Conservation (phyloP, 768 basidiomycete species). For the Suillus sp. region DNA sequence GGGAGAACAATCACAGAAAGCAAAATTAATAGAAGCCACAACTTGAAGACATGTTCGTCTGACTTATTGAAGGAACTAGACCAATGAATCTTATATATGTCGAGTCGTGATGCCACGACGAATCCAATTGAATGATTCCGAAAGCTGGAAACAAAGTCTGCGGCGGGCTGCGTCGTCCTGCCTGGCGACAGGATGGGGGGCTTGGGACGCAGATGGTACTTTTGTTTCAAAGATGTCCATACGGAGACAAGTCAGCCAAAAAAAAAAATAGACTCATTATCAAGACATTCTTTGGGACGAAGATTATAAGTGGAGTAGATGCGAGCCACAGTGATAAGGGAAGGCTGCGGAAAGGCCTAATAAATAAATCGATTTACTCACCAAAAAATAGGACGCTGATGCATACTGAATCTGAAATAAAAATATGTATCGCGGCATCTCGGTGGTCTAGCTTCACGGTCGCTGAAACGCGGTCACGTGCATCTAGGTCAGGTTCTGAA, state of each 20-base stretch:
- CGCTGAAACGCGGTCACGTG: neutral
- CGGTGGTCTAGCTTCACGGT: neutral
- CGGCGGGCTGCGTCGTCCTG: neutral
- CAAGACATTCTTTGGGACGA: slow-evolving; percentile 46
- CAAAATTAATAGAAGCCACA: neutral
- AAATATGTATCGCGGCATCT: neutral
- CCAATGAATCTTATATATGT: neutral
- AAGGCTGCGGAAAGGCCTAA: neutral
- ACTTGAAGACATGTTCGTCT: neutral
- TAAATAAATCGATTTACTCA: neutral
- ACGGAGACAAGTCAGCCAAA: slow-evolving; percentile 64
- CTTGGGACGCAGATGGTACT: neutral
- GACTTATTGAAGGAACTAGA: neutral
- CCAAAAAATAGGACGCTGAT: neutral
- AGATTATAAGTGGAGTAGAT: slow-evolving; percentile 26
- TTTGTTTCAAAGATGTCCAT: slow-evolving; percentile 49
- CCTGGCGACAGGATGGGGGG: neutral
- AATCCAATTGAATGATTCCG: neutral
- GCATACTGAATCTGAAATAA: neutral
- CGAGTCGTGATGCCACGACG: neutral
- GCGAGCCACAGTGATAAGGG: slow-evolving; percentile 11
- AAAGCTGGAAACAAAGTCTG: neutral
- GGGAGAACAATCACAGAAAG: neutral
- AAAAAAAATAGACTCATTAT: slow-evolving; percentile 68
- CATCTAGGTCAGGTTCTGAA: neutral